A percentile compares a stretch with the other conserved stretches of the same genome.
These are phyloP conservation scores for Piloderma croceum DNA, from an alignment of 768 basidiomycete genomes.

Conservation along the genomic window DNA sequence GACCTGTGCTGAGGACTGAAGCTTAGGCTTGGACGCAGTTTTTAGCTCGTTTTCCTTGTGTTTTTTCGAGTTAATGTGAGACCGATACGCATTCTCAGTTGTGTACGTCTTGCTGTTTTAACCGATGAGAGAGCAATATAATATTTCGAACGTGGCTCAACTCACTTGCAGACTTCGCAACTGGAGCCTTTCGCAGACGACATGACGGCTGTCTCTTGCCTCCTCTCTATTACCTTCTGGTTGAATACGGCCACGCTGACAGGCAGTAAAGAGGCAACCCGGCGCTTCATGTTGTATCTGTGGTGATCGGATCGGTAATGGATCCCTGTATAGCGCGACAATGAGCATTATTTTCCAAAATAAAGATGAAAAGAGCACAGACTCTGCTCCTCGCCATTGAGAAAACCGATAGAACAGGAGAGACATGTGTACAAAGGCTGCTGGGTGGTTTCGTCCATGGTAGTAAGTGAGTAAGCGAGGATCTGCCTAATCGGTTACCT, in stretches of 20 bases:
- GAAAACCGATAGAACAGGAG: slow-evolving; percentile 86
- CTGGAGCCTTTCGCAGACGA: slow-evolving; percentile 51
- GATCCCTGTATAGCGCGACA: slow-evolving; percentile 40
- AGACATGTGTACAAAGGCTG: slow-evolving; percentile 72
- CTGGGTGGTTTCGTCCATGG: slow-evolving; percentile 5
- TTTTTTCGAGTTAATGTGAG: slow-evolving; percentile 84
- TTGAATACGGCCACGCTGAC: slow-evolving; percentile 75
- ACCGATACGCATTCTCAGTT: slow-evolving; percentile 81
- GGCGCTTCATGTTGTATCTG: slow-evolving; percentile 96
- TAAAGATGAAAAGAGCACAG: slow-evolving; percentile 20
- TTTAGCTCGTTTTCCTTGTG: slow-evolving; percentile 76
- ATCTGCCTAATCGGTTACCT: no score
- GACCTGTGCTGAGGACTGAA: slow-evolving; percentile 11
- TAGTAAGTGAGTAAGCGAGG: no score
- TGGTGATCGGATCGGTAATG: slow-evolving; percentile 96
- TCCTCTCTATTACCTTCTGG: slow-evolving; percentile 79
- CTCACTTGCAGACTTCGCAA: slow-evolving; percentile 84
- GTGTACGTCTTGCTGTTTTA: slow-evolving; percentile 75
- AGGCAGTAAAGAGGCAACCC: slow-evolving; percentile 85
- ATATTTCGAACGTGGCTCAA: slow-evolving; percentile 10
- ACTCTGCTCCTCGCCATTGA: slow-evolving; percentile 80
- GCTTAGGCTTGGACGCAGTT: slow-evolving; percentile 22
- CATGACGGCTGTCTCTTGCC: slow-evolving; percentile 67
- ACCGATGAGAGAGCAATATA: slow-evolving; percentile 1
- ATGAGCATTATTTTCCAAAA: slow-evolving; percentile 1